Percentiles rank a stretch among this genome's conserved stretches.
These are phyloP conservation scores for Candida anglica DNA, from an alignment of 805 yeast genomes.

Conservation along the genomic window DNA sequence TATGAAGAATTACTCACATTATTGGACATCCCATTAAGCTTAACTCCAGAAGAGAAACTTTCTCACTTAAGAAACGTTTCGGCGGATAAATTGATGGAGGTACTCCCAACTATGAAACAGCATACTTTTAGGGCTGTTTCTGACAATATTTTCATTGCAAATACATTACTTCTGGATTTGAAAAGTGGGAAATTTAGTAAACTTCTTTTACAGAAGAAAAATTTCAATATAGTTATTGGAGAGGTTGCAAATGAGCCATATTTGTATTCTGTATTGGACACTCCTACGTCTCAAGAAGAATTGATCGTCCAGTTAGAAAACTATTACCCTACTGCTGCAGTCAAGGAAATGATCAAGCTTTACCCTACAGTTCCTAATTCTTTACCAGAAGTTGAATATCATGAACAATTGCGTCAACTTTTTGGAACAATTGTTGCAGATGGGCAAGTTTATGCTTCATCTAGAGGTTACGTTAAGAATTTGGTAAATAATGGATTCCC, in stretches of 20 bases:
- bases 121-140: conserved; percentile 39
- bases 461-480: conserved; percentile 31
- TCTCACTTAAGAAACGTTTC: conserved; percentile 12
- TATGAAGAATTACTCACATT: conserved; percentile 30
- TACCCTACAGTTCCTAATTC: conserved; percentile 13
- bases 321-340: conserved; percentile 28
- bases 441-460: conserved; percentile 35
- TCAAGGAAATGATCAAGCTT: conserved; percentile 18
- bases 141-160: conserved; percentile 32
- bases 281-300: conserved; percentile 23
- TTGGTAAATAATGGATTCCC: conserved; percentile 22
- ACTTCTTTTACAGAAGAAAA: conserved; percentile 12
- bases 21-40: conserved; percentile 12
- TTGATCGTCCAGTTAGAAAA: conserved; percentile 27
- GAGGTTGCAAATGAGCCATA: conserved; percentile 30
- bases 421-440: conserved; percentile 35
- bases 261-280: conserved; percentile 23
- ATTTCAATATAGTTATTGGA: conserved; percentile 22
- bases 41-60: conserved; percentile 12
- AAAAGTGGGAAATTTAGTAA: conserved; percentile 21
- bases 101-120: conserved; percentile 17
- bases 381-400: conserved; percentile 10
- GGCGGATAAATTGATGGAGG: conserved; percentile 6
- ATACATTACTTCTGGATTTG: conserved; percentile 25
- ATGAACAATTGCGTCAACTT: conserved; percentile 13